These are phyloP conservation scores for Somion occarium DNA, from an alignment of 1,284 basidiomycete species.

Conservation along the genomic window DNA sequence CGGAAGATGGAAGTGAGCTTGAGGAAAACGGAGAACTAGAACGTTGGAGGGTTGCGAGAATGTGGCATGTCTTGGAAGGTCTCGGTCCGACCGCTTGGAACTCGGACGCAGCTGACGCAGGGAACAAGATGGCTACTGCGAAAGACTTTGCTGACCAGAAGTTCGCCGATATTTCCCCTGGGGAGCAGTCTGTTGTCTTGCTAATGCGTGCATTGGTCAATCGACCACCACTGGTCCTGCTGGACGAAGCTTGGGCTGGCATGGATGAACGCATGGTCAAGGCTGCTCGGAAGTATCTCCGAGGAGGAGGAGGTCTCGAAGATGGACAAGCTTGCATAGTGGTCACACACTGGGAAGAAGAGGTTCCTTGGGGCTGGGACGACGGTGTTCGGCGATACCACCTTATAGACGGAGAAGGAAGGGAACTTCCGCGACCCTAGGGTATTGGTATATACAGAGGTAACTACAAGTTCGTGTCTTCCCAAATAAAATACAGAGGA, in stretches of 20 bases:
- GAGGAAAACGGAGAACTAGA: slow-evolving; percentile 30
- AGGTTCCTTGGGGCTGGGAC: slow-evolving; percentile 66
- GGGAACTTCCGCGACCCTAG: slow-evolving; percentile 11
- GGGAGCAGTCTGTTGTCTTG: slow-evolving; percentile 76
- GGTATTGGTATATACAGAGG: too few species aligned
- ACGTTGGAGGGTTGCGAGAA: slow-evolving; percentile 41
- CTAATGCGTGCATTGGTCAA: slow-evolving; percentile 82
- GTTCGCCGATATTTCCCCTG: slow-evolving; percentile 61
- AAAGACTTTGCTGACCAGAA: slow-evolving; percentile 38
- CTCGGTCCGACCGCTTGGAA: slow-evolving; percentile 58
- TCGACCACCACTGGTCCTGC: slow-evolving; percentile 63
- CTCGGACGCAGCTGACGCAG: slow-evolving; percentile 2
- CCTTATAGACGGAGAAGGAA: slow-evolving; percentile 34
- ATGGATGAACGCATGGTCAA: slow-evolving; percentile 79
- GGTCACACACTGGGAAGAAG: slow-evolving; percentile 86
- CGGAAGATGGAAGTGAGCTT: slow-evolving; percentile 22
- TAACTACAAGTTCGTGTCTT: too few species aligned
- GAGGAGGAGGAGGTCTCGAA: slow-evolving; percentile 41
- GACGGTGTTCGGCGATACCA: slow-evolving; percentile 43
- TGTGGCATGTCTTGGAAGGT: slow-evolving; percentile 53
- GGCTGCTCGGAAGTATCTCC: slow-evolving; percentile 59
- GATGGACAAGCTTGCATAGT: slow-evolving; percentile 73
- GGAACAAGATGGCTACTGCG: slow-evolving; percentile 14
- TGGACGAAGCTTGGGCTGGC: slow-evolving; percentile 90
- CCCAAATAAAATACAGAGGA: too few species aligned